phyloP scores from a whole-genome alignment of 1,284 basidiomycete species.

The Fomes fomentarius region DNA sequence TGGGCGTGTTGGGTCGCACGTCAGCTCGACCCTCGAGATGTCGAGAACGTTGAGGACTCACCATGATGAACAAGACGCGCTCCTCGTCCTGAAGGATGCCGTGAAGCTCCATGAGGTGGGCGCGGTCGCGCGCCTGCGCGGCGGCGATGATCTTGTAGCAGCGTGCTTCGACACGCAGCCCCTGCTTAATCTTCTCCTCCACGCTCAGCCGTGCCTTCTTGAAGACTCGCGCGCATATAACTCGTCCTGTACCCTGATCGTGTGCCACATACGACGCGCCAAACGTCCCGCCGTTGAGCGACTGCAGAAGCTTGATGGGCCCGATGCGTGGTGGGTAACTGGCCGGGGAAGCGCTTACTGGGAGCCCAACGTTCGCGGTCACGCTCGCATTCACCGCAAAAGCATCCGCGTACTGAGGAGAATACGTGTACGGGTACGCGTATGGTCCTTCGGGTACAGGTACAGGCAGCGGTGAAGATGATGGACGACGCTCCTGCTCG shows the following conservation, averaged over 20 bases:
- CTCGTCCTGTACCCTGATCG: conserved; percentile 27
- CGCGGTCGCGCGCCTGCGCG: conserved; percentile 24
- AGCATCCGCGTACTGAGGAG: background rate
- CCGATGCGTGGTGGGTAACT: conserved; percentile 17
- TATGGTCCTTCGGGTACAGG: background rate
- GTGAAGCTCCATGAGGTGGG: conserved; percentile 37
- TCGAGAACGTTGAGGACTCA: conserved; percentile 19
- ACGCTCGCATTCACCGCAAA: background rate
- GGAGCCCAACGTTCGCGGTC: background rate
- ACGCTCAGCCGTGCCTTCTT: conserved; percentile 21
- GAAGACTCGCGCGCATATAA: conserved; percentile 30
- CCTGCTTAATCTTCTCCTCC: conserved; percentile 10
- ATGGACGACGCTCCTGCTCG: background rate
- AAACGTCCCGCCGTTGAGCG: conserved; percentile 31
- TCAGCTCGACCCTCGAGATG: background rate
- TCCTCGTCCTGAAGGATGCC: conserved; percentile 36
- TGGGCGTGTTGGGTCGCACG: background rate
- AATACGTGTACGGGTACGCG: background rate
- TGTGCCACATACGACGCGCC: conserved; percentile 30
- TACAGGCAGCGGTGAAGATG: background rate
- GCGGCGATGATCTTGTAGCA: conserved; percentile 36
- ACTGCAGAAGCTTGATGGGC: conserved; percentile 32
- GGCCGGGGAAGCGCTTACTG: background rate
- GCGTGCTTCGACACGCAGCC: conserved; percentile 31
- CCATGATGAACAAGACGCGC: conserved; percentile 36